Percentiles rank a stretch among this genome's conserved stretches.
phyloP scores from a whole-genome alignment of 345 rosid species.

The Carallia pectinifolia region DNA sequence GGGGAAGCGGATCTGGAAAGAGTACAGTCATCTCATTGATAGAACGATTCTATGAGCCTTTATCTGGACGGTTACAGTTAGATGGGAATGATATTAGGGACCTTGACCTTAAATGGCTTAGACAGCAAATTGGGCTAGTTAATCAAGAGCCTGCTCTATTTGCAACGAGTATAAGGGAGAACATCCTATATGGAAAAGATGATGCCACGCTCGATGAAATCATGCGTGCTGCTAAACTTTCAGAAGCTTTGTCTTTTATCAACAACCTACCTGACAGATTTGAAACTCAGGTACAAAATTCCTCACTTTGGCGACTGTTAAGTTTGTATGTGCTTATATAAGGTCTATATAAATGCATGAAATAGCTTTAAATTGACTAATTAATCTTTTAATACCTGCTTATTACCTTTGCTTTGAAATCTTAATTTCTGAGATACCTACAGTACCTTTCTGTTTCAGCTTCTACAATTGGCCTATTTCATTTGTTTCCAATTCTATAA shows the following conservation, averaged over 20 bases:
- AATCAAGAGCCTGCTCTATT: constrained; percentile 96
- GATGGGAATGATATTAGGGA: constrained; percentile 63
- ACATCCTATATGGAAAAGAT: constrained; percentile 85
- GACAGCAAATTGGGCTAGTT: constrained; percentile 83
- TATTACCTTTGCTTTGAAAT: no score
- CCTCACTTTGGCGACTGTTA: not conserved
- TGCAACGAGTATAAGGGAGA: constrained; percentile 76
- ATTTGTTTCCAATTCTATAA: no score
- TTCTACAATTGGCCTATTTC: no score
- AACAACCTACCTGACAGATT: constrained; percentile 89
- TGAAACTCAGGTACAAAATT: constrained; percentile 71
- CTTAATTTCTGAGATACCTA: no score
- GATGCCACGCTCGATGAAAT: constrained; percentile 73
- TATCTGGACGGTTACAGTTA: constrained; percentile 53
- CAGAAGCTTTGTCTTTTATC: constrained; percentile 76
- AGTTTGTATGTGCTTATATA: not conserved
- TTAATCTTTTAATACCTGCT: no score
- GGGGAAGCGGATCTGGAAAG: constrained; percentile 96
- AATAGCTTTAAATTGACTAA: no score
- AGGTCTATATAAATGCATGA: no score
- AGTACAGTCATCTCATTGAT: constrained; percentile 92
- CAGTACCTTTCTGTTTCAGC: no score
- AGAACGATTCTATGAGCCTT: constrained; percentile 89
- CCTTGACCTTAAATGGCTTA: constrained; percentile 82
- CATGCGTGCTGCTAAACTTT: constrained; percentile 74